Evolutionary conservation across 2,329 filamentous ascomycete genomes (phyloP), one percentile per base, ranked within the genome.

Genomic region (Blastomyces parvus): DNA sequence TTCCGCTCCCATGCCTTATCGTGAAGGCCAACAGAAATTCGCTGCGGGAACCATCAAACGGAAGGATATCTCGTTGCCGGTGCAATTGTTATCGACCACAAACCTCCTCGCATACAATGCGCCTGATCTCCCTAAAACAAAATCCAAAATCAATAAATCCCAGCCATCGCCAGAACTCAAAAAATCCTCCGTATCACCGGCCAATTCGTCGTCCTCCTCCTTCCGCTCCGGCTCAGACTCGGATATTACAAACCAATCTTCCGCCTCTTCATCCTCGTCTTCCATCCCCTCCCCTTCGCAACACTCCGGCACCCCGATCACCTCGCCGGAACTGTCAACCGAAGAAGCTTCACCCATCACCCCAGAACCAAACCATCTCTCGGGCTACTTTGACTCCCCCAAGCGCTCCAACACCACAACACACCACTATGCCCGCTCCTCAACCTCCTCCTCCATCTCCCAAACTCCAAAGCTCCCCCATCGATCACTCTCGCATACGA

Each of bases 71-170:
- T 99, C 94, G 0, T 85, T 83, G 2, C 94, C 94, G 0, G 83
- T 96, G 61, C 87, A 91, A 76, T 83, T 99, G 66, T 81, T 97
- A 59, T 95, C 94, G 64, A 96, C 93, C 5, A 97, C 94, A 69
- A 99, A 97, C 77, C 91, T 95, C 84, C 87, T 97, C 62, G 91
- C 91, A 8, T 96, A 96, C 82, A 93, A 93, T 73, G 92, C 94
- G 11, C 93, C 93, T 60, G 89, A 97, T 73, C 86, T 97, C 66
- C 63, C 60, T 7, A 58, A 57, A n/a, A 33, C 25, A 1, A 52
- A 33, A 8, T 60, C 53, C 25, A 42, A 25, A 5, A 22, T 22
- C 33, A 57, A 22, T 22, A 36, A 57, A 25, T 14, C 53, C 8
- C 53, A 57, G n/a, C n/a, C n/a, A 57, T 30, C 36, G 22, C 48